Evolutionary conservation across 768 basidiomycete species (phyloP).

Genomic region (Pulveroboletus sp.): DNA sequence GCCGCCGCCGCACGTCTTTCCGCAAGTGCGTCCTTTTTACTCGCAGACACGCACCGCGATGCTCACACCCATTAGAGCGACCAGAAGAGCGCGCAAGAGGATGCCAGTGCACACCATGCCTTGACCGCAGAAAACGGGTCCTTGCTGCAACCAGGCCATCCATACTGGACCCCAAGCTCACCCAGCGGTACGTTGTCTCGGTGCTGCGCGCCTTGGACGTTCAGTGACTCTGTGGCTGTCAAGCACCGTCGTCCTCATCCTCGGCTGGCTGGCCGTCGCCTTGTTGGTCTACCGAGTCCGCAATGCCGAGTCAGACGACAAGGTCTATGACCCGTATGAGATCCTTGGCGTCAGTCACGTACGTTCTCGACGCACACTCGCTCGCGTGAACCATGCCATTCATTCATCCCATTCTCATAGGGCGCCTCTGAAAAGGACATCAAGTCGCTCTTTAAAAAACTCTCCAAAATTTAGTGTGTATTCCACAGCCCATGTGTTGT

Average conservation of each 20-base stretch:
- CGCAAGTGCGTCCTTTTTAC: slow-evolving; percentile 41
- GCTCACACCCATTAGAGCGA: slow-evolving; percentile 27
- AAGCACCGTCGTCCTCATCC: slow-evolving; percentile 58
- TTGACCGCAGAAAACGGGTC: slow-evolving; percentile 49
- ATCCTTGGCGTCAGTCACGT: slow-evolving; percentile 78
- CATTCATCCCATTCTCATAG: slow-evolving; percentile 36
- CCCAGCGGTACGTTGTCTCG: slow-evolving; percentile 43
- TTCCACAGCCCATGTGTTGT: not conserved
- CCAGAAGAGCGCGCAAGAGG: slow-evolving; percentile 35
- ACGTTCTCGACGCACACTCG: not conserved
- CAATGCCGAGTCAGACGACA: slow-evolving; percentile 52
- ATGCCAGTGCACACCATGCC: slow-evolving; percentile 63
- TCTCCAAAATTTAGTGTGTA: slow-evolving; percentile 81
- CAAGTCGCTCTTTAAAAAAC: slow-evolving; percentile 91
- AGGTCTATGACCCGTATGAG: slow-evolving; percentile 90
- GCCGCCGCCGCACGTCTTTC: slow-evolving; percentile 38
- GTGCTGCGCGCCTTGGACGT: not conserved
- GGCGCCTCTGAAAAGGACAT: slow-evolving; percentile 82
- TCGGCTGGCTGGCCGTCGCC: slow-evolving; percentile 74
- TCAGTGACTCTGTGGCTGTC: not conserved
- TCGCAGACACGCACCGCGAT: not conserved
- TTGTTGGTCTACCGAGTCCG: slow-evolving; percentile 67
- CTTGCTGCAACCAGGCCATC: slow-evolving; percentile 44
- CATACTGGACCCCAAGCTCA: slow-evolving; percentile 45
- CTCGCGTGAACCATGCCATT: not conserved